A percentile compares a stretch with the other conserved stretches of the same genome.
Evolutionary conservation across 139 green algal species (phyloP).

Genomic region (Haematococcus lacustris): DNA sequence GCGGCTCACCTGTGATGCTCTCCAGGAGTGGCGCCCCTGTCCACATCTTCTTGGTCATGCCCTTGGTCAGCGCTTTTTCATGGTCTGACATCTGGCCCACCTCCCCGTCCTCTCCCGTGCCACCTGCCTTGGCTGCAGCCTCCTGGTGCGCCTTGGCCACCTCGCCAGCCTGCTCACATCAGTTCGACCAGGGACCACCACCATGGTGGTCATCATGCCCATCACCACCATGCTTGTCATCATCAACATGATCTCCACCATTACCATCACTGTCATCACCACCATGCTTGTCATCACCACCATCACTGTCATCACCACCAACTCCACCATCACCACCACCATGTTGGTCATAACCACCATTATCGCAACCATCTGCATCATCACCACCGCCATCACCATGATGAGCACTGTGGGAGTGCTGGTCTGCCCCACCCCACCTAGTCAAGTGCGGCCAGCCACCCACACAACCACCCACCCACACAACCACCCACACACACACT

Average conservation of each 20-base stretch:
- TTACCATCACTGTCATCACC: not conserved
- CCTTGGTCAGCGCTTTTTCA: slow-evolving; percentile 54
- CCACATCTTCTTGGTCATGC: slow-evolving; percentile 52
- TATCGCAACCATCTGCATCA: not conserved
- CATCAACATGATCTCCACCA: not conserved
- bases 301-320: not conserved
- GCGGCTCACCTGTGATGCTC: slow-evolving; percentile 18
- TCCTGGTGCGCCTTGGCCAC: slow-evolving; percentile 2
- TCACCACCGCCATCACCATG: not conserved
- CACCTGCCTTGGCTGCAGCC: not conserved
- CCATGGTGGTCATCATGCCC: too few species aligned
- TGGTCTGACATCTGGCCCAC: slow-evolving; percentile 23
- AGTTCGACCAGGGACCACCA: too few species aligned
- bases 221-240: not conserved
- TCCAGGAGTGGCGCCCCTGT: slow-evolving; percentile 59
- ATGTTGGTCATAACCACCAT: not conserved
- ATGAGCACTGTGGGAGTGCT: not conserved
- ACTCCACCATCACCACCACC: not conserved
- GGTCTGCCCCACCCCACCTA: not conserved
- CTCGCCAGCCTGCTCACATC: not conserved
- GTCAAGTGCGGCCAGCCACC: not conserved
- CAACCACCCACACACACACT: too few species aligned
- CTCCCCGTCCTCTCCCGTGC: not conserved
- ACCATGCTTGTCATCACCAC: not conserved
- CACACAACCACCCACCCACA: too few species aligned